Base-by-base conservation (phyloP, 352 stramenopile genomes). In the Globisporangium paddicum region DNA sequence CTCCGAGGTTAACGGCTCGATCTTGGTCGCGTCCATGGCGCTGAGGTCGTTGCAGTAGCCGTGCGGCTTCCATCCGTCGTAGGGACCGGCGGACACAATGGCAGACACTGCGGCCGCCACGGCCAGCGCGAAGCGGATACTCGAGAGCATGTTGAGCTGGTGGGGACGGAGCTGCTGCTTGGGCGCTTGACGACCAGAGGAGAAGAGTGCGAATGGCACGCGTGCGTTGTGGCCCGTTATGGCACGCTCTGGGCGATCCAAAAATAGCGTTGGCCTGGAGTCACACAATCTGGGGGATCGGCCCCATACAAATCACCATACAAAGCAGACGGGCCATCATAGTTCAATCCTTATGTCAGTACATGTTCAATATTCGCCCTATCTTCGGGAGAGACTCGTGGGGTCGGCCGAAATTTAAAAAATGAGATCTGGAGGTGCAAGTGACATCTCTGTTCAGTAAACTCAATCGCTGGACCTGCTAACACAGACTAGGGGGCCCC, bases 21-120 rank as follows among this genome's bases (percentile, higher is more conserved):
- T 90, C 40, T 69, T 71, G 35, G 77, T 66, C 23, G 65, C 64
- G 21, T 77, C 78, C 61, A 93, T 92, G 65, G 64, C 58, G 18
- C 80, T 67, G 28, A 90, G 68, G 38, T 76, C 73, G 38, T 92
- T 93, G 63, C 85, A 95, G 73, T 95, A 95, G 42, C 71, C 77
- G 41, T 92, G 85, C 42, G 82, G 81, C 58, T 82, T 70, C 85
- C 85, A 95, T 28, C 72, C 75, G 55, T 95, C 82, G 54, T 86
- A 95, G 18, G 72, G 73, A 0, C 73, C 68, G 13, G 74, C 73
- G 6, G 55, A 52, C 28, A 62, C 49, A 11, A 48, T 32, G 13
- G 60, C 35, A 14, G 59, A 51, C 23, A 40, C 50, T 28, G 61
- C 67, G 8, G 42, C 56, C 30, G 62, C 53, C 45, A 73, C 50